Base-by-base conservation (phyloP, 176 grass and related monocot species). In the Aegilops sharonensis region DNA sequence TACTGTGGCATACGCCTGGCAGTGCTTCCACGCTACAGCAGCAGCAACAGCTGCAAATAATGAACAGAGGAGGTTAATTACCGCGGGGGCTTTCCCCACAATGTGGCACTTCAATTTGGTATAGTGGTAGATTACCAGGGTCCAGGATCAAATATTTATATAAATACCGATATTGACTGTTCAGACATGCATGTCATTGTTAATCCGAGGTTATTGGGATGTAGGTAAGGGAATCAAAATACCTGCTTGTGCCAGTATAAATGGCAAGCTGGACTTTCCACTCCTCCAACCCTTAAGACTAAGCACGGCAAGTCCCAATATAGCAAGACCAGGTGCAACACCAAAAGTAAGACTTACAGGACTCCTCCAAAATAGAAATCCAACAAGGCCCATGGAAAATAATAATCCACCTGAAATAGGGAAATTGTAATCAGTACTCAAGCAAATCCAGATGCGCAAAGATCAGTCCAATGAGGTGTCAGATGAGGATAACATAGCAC, bases 161-260 rank as follows among this genome's bases (percentile, higher is more conserved):
- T 0, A 42, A 79, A 2, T 11, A 10, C 10, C 43, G 17, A 72
- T 52, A 42, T 73, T 67, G 57, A 48, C 61, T 75, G 31, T 21
- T 83, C 39, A 37, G 17, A 73, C 21, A 78, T n/a, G 14, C 36
- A 60, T 59, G 6, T 24, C 42, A 25, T 32, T 77, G 68, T 75
- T 82, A 18, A 65, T 60, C 74, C n/a, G 73, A 75, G 82, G 35
- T 24, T 60, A 47, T 5, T 25, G 78, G 27, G 8, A 85, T 40
- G 62, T 21, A 72, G 24, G 23, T 69, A 61, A 83, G 37, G 54
- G 64, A 68, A 67, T 62, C 34, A 39, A 88, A 37, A 37, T 91
- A 98, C 96, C 93, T 94, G 88, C 84, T 98, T 98, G 96, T 8
- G 89, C 96, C 78, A 98, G 64, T 86, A 95, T 91, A 70, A 92